Base-by-base conservation (phyloP, 2,329 filamentous ascomycete species). In the Thermothelomyces thermophilus region DNA sequence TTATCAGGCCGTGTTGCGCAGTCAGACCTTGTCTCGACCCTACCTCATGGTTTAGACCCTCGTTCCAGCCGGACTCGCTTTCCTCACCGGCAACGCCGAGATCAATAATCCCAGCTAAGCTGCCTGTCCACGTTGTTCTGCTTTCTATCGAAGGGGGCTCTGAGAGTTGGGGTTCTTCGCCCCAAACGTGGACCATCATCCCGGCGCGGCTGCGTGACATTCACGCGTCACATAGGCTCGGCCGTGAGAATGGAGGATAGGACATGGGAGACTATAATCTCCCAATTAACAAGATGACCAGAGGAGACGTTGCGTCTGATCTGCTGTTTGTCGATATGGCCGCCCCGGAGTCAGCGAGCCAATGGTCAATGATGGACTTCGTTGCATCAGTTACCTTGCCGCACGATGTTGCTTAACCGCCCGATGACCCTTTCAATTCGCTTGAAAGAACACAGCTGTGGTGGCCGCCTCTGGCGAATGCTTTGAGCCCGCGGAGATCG, bases 51-150 rank as follows among this genome's bases (percentile, higher is more conserved):
- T 14, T 51, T 41, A 49, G 28, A 46, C 46, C 36, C 52, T 46
- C 43, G 51, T 17, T 20, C 41, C 46, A 7, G 36, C 30, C 9
- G 51, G 46, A 41, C 37, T 51, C 13, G n/a, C 30, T 20, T 31
- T 43, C 52, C 65, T 60, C n/a, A 67, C 67, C 2, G 71, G 72
- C 22, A 71, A 71, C 26, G 63, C 37, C 22, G 48, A 61, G 52
- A 70, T 64, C 50, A 74, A 56, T 44, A 75, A 75, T 1, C 72
- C 73, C 24, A 33, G 60, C 54, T n/a, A n/a, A n/a, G n/a, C n/a
- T n/a, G n/a, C n/a, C n/a, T n/a, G n/a, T n/a, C n/a, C n/a, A n/a
- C n/a, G n/a, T n/a, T n/a, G n/a, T n/a, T n/a, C n/a, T n/a, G n/a
- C n/a, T n/a, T n/a, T n/a, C n/a, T n/a, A n/a, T n/a, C n/a, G n/a